A percentile compares a stretch with the other conserved stretches of the same genome.
These are phyloP conservation scores for Iberis pinnata DNA, from an alignment of 345 rosid species.

Conservation along the genomic window DNA sequence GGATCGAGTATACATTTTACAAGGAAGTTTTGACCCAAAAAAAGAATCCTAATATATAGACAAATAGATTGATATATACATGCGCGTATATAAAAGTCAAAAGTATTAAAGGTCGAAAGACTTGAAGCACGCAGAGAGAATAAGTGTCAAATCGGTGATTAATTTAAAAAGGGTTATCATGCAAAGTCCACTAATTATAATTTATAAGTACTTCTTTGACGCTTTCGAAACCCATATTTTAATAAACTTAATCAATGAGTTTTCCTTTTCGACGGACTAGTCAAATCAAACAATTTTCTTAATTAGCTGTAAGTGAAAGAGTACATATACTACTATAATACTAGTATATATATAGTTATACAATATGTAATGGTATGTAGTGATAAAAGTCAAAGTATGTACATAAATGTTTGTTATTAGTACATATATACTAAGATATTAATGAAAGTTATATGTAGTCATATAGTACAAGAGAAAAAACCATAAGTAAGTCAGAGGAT, in stretches of 20 bases:
- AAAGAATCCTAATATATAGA: not conserved
- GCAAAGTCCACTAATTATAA: conserved; percentile 20
- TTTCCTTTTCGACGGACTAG: conserved; percentile 10
- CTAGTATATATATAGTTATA: no score
- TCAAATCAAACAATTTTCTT: conserved; percentile 21
- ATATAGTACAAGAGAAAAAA: not conserved
- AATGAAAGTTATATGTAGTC: not conserved
- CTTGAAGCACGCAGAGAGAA: conserved; percentile 11
- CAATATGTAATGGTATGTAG: no score
- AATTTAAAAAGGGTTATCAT: conserved; percentile 15
- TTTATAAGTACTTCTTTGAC: conserved; percentile 18
- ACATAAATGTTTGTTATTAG: conserved; percentile 3
- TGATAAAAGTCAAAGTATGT: conserved; percentile 13
- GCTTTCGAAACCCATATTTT: conserved; percentile 8
- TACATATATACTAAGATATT: conserved; percentile 1
- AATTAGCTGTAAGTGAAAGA: conserved; percentile 19
- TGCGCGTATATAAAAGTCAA: conserved; percentile 22
- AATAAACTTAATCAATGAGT: not conserved
- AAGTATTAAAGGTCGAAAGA: conserved; percentile 12
- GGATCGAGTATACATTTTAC: not conserved
- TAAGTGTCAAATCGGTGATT: conserved; percentile 29
- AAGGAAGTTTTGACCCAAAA: not conserved
- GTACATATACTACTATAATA: no score
- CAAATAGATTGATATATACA: conserved; percentile 16
- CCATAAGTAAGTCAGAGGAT: not conserved